phyloP scores from a whole-genome alignment of 2,329 filamentous ascomycete species.

The Neonectria neomacrospora region DNA sequence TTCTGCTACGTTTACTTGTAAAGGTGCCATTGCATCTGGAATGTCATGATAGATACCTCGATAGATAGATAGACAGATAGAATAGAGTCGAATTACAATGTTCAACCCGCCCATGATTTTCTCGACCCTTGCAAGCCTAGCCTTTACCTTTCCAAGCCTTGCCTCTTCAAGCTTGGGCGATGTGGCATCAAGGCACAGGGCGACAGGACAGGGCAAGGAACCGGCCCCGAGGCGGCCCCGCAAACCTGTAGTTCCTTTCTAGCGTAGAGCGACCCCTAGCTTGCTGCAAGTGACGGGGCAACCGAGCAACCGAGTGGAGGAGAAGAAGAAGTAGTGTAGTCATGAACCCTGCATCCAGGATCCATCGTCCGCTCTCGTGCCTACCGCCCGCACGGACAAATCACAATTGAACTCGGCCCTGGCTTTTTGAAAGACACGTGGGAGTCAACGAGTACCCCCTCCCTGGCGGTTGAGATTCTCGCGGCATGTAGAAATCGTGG shows the following conservation, averaged over 20 bases:
- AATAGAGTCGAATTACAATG: conserved; percentile 19
- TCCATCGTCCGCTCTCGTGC: too few species aligned
- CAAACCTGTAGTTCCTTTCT: conserved; percentile 6
- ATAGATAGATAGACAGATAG: conserved; percentile 11
- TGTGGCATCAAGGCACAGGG: conserved; percentile 3
- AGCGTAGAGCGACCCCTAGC: too few species aligned
- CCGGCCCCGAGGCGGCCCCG: neutral
- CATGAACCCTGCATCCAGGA: too few species aligned
- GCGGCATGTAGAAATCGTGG: too few species aligned
- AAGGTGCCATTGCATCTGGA: neutral
- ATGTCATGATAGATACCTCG: neutral
- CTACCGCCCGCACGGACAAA: too few species aligned
- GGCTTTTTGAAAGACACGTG: too few species aligned
- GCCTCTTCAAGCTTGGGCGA: conserved; percentile 6
- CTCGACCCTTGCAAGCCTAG: neutral
- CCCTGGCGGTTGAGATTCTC: too few species aligned
- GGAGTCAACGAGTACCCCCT: too few species aligned
- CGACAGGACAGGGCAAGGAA: neutral
- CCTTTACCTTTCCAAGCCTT: conserved; percentile 9
- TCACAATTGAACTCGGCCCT: too few species aligned
- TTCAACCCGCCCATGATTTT: conserved; percentile 7
- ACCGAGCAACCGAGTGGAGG: too few species aligned
- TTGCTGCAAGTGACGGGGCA: too few species aligned
- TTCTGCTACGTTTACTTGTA: conserved; percentile 51
- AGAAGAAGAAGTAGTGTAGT: too few species aligned